Base-by-base conservation (phyloP, 306 rosid species). In the Canavalia ensiformis region DNA sequence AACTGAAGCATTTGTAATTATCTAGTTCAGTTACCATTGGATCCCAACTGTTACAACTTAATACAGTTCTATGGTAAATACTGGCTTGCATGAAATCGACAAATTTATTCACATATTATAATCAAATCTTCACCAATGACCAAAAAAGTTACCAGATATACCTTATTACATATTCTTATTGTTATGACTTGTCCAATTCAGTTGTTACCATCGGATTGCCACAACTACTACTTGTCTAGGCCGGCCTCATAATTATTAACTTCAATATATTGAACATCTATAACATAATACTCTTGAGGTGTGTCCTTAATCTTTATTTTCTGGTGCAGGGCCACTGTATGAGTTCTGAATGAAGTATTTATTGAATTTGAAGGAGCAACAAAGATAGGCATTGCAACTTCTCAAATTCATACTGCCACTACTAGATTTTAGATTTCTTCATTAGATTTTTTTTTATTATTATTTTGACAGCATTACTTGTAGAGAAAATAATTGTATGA, bases 261-360 rank as follows among this genome's bases (percentile, higher is more conserved):
- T 25, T 35, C 68, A 72, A 59, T 44, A 18, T 51, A 50, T 41
- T 75, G 47, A 45, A 73, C 18, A 68, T 18, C 72, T n/a, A 34
- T 41, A 5, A 45, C 34, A 8, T 71, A 13, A 7, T 56, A 33
- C 51, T 59, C 75, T 52, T 62, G 6, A 74, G 33, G 25, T 9
- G 42, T 56, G 55, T 62, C 41, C 73, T 52, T 68, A 29, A 72
- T 66, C 56, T 73, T 74, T 80, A 29, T 52, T 64, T 74, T 81
- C 65, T 42, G 42, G 52, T 81, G 88, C 93, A 90, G 92, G 89
- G 74, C 62, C 68, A 35, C 63, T 50, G 49, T 65, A 86, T 63
- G 87, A 44, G 11, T 82, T 85, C 29, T 80, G 77, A 87, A 56
- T 63, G 52, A 79, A 39, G 75, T 66, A 49, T 65, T 34, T 35